Base-by-base conservation (phyloP, 257 asterid species). In the Ajuga chamaepitys region DNA sequence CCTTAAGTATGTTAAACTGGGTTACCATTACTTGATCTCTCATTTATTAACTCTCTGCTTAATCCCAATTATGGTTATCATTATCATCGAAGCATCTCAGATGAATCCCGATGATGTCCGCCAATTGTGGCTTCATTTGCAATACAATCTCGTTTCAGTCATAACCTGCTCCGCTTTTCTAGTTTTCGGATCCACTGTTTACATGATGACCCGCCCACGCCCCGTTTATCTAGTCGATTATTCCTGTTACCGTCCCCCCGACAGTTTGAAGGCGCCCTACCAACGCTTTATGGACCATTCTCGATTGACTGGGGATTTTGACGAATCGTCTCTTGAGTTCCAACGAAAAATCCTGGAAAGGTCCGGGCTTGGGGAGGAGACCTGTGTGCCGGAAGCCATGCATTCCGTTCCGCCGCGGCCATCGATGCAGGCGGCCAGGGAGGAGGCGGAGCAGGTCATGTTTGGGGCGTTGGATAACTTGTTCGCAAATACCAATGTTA, bases 1-100 rank as follows among this genome's bases (percentile, higher is more conserved):
- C 75, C 70, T 88, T 38, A 88, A 88, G 87, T 88, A 88, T 74
- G 95, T 88, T 25, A 88, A 85, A 72, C 70, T 88, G n/a, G 95
- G 95, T 2, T 88, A 88, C 81, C 95, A 85, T 66, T 88, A 88
- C 85, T 66, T 88, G 87, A 85, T 88, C 80, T 88, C 94, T 61
- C 58, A 88, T 70, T 72, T 88, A 20, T 69, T 88, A 3, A 83
- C 93, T 14, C 90, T 88, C 5, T 88, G 85, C 71, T 61, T 88
- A 9, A 65, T 88, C 21, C 95, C 95, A 6, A 50, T 80, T 8
- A 88, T 88, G 90, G 74, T 62, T 56, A 73, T 80, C 38, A 72
- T 88, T 3, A 56, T 82, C 24, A 52, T 88, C 62, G 83, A 88
- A 56, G 93, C 83, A 14, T 83, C 93, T 2, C 94, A 85, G 67